A percentile compares a stretch with the other conserved stretches of the same genome.
These are phyloP conservation scores for Solanum hybrid DNA, from an alignment of 305 asterid species.

Conservation along the genomic window DNA sequence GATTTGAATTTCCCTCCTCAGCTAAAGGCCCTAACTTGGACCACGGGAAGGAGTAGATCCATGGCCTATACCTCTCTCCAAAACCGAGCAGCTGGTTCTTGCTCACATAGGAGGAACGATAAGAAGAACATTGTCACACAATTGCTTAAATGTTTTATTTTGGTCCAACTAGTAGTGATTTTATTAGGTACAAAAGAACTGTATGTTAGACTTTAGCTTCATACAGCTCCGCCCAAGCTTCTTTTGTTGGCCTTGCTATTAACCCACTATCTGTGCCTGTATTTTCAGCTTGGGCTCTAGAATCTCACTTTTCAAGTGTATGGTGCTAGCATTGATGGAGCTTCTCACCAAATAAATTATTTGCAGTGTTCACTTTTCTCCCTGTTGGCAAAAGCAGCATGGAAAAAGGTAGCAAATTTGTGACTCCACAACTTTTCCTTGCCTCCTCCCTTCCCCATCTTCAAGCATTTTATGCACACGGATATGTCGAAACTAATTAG, in stretches of 20 bases:
- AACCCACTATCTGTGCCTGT: neutral
- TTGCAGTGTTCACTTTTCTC: neutral
- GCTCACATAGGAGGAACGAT: neutral
- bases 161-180: neutral
- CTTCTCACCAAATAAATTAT: neutral
- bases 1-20: neutral
- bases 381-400: neutral
- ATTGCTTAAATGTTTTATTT: neutral
- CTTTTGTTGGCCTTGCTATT: neutral
- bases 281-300: neutral
- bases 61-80: neutral
- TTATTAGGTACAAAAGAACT: neutral
- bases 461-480: neutral
- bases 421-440: neutral
- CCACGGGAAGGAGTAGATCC: neutral
- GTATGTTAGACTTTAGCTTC: neutral
- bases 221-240: neutral
- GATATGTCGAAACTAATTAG: neutral
- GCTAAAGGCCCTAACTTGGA: neutral
- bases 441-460: neutral
- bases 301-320: neutral
- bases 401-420: neutral
- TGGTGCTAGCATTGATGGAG: neutral
- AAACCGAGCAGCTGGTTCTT: neutral
- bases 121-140: neutral